These are phyloP conservation scores for Cryptococcus amylolentus DNA, from an alignment of 1,284 basidiomycete species.

Conservation along the genomic window DNA sequence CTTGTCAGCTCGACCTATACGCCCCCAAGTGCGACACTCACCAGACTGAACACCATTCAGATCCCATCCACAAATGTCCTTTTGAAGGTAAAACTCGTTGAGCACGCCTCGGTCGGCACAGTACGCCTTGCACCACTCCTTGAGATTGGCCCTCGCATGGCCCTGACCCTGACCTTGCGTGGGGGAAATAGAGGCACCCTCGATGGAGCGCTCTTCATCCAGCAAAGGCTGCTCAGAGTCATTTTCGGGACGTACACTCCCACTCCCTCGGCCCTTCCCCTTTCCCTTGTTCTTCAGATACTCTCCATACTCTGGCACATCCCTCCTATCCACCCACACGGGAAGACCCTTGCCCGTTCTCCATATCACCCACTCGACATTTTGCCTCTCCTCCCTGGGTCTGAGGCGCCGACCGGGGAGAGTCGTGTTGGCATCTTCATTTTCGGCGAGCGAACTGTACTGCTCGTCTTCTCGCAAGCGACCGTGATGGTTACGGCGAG, in stretches of 20 bases:
- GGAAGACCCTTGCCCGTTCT: conserved; percentile 25
- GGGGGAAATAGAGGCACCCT: not conserved
- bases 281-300: conserved; percentile 21
- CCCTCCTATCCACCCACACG: conserved; percentile 18
- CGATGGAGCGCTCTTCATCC: not conserved
- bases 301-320: conserved; percentile 20
- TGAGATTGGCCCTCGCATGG: conserved; percentile 46
- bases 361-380: conserved; percentile 10
- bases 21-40: not conserved
- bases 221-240: not conserved
- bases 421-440: not conserved
- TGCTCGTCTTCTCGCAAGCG: not conserved
- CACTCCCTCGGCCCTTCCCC: not conserved
- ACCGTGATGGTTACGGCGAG: not conserved
- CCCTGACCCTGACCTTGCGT: conserved; percentile 2
- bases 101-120: conserved; percentile 59
- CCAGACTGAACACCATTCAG: conserved; percentile 54
- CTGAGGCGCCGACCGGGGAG: conserved; percentile 10
- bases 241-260: not conserved
- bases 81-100: conserved; percentile 64
- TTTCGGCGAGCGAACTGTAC: conserved; percentile 2
- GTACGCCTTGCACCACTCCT: conserved; percentile 69
- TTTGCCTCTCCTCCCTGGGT: conserved; percentile 3
- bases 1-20: not conserved
- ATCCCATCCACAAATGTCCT: conserved; percentile 70